Evolutionary conservation across 495 filamentous ascomycete genomes (phyloP), one percentile per base, ranked within the genome.

Genomic region (Penicillium psychrofluorescens): DNA sequence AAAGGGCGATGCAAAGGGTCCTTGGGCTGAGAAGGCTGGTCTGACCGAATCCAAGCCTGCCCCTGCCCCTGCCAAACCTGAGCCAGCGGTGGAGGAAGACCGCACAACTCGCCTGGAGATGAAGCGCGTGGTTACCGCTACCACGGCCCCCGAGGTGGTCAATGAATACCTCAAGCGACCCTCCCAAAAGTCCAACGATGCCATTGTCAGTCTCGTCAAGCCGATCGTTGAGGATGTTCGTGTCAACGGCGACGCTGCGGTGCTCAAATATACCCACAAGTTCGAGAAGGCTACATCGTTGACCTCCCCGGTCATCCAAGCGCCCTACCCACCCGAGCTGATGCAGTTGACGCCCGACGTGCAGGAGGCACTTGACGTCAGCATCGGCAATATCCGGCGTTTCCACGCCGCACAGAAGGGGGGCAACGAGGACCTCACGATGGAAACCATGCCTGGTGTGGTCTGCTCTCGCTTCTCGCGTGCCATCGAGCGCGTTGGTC

Each of bases 391-490:
- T 63, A 96, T 98, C 56, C 75, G 81, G 44, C 84, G 83, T 52
- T 98, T 98, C 76, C 92, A 98, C 67, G 75, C 84, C 13, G 90
- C 89, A 1, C 92, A 98, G 53, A 80, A 76, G 53, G 83, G 92
- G 53, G 64, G 62, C 59, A 80, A 86, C 38, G 83, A 85, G 55
- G 76, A 86, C 4, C 71, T 97, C 12, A 58, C 76, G 48, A 85
- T 98, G 33, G 90, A 95, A 68, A 98, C 92, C 3, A 98, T 98
- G 92, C 92, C 92, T 6, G 92, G 92, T 33, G 88, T 98, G 11
- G 75, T 85, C 36, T 98, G 92, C 74, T 92, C 88, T 39, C 88
- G 92, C 38, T 97, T 97, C 70, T 84, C 85, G 2, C 76, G 94
- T 2, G 81, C 92, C 0, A 96, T 98, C 46, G 92, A 97, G 61